These are phyloP conservation scores for Mentha longifolia DNA, from an alignment of 257 asterid genomes.

Conservation along the genomic window DNA sequence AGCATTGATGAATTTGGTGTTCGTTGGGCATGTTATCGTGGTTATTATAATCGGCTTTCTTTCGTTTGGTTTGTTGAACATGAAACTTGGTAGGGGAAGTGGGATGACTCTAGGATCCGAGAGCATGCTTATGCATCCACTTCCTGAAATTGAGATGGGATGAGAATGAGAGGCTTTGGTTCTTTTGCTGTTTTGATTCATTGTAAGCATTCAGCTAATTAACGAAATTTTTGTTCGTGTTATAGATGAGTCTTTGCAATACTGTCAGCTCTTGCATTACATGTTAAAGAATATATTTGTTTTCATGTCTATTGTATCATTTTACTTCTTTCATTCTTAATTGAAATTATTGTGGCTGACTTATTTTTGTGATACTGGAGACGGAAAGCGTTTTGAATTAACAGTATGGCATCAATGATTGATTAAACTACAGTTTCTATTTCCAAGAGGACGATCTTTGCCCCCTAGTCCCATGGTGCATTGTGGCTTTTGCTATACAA, in stretches of 20 bases:
- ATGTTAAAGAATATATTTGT: conserved; percentile 23
- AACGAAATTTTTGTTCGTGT: conserved; percentile 6
- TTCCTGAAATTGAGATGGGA: conserved; percentile 71
- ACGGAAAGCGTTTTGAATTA: not conserved
- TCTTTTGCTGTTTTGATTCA: conserved; percentile 17
- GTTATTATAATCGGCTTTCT: conserved; percentile 48
- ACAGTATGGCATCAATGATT: not conserved
- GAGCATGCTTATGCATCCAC: conserved; percentile 57
- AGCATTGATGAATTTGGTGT: conserved; percentile 60
- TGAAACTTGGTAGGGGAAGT: conserved; percentile 54
- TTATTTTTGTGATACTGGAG: conserved; percentile 14
- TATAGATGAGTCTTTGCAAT: conserved; percentile 16
- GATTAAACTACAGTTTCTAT: not conserved
- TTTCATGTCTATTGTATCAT: not conserved
- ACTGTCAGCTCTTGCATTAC: conserved; percentile 26
- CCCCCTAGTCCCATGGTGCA: not conserved
- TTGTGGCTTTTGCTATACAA: not conserved
- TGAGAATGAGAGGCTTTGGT: conserved; percentile 43
- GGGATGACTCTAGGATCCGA: conserved; percentile 60
- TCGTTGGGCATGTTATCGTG: conserved; percentile 49
- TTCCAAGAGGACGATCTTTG: not conserved
- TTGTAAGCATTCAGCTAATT: conserved; percentile 33
- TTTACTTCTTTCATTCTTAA: not conserved
- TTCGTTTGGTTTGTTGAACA: conserved; percentile 57
- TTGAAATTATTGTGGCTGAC: conserved; percentile 12